phyloP scores from a whole-genome alignment of 768 basidiomycete genomes.

The Lactarius hatsudake region DNA sequence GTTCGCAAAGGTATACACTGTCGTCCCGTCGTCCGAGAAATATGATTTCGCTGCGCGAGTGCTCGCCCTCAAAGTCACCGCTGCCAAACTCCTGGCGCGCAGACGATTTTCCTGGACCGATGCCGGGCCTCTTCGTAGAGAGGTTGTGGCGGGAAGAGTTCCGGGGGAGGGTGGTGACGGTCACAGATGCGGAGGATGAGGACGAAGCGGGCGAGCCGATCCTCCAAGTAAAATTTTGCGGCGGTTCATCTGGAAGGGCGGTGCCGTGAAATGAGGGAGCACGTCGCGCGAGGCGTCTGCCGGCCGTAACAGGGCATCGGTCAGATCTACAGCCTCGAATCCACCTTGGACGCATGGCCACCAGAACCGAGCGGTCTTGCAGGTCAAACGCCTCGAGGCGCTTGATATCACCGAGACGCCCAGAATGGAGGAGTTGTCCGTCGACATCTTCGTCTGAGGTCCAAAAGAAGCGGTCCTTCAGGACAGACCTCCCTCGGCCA shows the following conservation, averaged over 20 bases:
- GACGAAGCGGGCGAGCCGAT: constrained; percentile 61
- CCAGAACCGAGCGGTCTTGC: constrained; percentile 68
- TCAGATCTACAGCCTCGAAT: constrained; percentile 74
- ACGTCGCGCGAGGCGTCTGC: constrained; percentile 74
- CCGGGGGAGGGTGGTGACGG: constrained; percentile 14
- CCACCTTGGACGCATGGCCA: constrained; percentile 88
- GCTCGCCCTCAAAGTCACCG: constrained; percentile 52
- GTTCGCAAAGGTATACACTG: constrained; percentile 80
- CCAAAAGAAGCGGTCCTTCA: constrained; percentile 80
- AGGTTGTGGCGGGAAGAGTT: constrained; percentile 41
- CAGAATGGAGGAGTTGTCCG: constrained; percentile 33
- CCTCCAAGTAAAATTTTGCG: constrained; percentile 79
- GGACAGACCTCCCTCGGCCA: constrained; percentile 77
- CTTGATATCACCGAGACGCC: constrained; percentile 77
- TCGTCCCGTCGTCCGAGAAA: constrained; percentile 76
- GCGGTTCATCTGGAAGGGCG: constrained; percentile 59
- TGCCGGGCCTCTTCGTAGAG: constrained; percentile 46
- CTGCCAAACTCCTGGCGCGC: constrained; percentile 50
- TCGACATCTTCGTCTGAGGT: constrained; percentile 60
- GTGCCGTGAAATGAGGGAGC: constrained; percentile 68
- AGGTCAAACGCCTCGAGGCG: constrained; percentile 82
- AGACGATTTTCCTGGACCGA: constrained; percentile 46
- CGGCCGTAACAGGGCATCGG: constrained; percentile 75
- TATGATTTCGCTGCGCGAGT: constrained; percentile 64
- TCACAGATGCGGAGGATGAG: not conserved